Base-by-base conservation (phyloP, 2,329 filamentous ascomycete species). In the Bipolaris zeicola region DNA sequence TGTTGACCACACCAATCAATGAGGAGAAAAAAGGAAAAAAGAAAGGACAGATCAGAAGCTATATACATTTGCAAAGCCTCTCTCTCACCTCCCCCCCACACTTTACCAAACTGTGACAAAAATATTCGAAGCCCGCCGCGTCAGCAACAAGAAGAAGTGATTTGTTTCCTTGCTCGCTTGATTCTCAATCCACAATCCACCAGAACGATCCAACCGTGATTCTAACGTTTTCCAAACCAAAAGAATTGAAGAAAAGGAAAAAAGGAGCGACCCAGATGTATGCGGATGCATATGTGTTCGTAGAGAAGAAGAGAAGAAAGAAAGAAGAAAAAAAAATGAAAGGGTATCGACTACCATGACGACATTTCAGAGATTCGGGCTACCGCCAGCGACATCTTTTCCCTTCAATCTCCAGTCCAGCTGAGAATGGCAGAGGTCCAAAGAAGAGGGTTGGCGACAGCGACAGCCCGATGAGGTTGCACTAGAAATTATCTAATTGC, bases 401-500 rank as follows among this genome's bases (percentile, higher is more conserved):
- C 14, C 7, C 22, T 43, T 43, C 10, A 14, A 43, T 43, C 37
- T 39, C 20, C 24, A n/a, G 41, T 31, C 41, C 41, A 44, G 26
- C 26, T 26, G 10, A 44, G 24, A 7, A 3, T 13, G 24, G 24
- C 6, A 8, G 22, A n/a, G 22, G n/a, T 20, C 37, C 22, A 18
- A 43, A 31, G n/a, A 31, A 33, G n/a, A 44, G n/a, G 41, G n/a
- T 18, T 11, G 5, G 42, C 26, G 16, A 18, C n/a, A n/a, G 7
- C 26, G 14, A 24, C 24, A 26, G 26, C 37, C 45, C 22, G 34
- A 45, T 28, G 28, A n/a, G 33, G 20, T 18, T 44, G 7, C 36
- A 56, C 54, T 56, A 56, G 48, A 56, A 56, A 56, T 56, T 56
- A 56, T 42, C 34, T 56, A 56, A 56, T 52, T 52, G 48, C 13